Base-by-base conservation (phyloP, 805 yeast species). In the Wickerhamomyces canadensis region DNA sequence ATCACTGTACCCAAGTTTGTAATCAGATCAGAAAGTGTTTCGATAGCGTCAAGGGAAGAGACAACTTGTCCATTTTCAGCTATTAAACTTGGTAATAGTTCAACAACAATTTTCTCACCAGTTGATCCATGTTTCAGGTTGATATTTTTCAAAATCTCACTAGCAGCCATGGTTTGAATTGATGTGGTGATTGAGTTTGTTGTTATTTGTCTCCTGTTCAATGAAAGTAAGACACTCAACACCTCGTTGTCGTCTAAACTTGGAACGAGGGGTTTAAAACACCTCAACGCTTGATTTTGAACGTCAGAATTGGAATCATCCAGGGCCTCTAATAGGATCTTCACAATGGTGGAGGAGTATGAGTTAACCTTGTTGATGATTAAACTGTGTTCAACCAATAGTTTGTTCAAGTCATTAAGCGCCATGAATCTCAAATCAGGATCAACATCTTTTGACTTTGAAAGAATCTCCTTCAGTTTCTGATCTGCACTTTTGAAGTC, bases 371-470 rank as follows among this genome's bases (percentile, higher is more conserved):
- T 51, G 50, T 47, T 47, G 39, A 51, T 49, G 27, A 55, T 52
- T 19, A 52, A 33, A 38, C 40, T 43, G 42, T 44, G 58, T 41
- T 48, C 60, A 34, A 40, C 49, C 17, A 73, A 50, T 33, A 61
- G 51, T 51, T 72, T 72, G 48, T 72, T 75, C 49, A 84, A 67
- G 52, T 86, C 95, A 48, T 74, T 82, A 38, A 86, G 63, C 2
- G 89, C 94, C 95, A 86, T 86, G 61, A 78, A 86, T 55, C 95
- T 65, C 47, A 83, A 63, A 54, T 86, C 95, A 4, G 93, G 83
- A 49, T 86, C 95, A 3, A 79, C 80, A 46, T 80, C 84, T 29
- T 64, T 64, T 12, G 79, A 74, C 45, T 68, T 67, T 27, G 69
- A 72, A 38, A 62, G 34, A 33, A 52, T 46, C n/a, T 51, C 52